Conservation (phyloP, 1,139 yeast genomes). For the Pichia sp. region DNA sequence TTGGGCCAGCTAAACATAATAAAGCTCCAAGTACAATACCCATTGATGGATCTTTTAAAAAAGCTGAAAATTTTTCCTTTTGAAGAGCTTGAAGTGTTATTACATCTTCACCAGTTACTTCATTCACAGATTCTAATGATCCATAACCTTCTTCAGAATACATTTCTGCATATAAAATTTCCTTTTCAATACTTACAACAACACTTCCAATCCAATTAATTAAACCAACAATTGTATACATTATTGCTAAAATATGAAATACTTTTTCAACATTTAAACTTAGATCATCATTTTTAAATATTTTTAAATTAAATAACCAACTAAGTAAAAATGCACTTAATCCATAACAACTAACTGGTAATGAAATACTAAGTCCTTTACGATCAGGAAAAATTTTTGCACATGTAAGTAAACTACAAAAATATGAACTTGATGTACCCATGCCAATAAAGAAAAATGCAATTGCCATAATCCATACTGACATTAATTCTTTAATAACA, state of each 20-base stretch:
- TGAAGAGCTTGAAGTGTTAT: conserved; percentile 28
- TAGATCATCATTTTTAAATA: conserved; percentile 32
- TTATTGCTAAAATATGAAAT: conserved; percentile 50
- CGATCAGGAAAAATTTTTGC: conserved; percentile 72
- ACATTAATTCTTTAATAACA: conserved; percentile 21
- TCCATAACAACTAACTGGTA: conserved; percentile 86
- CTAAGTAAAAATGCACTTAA: conserved; percentile 64
- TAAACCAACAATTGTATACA: conserved; percentile 51
- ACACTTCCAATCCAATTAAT: conserved; percentile 59
- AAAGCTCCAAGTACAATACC: conserved; percentile 60
- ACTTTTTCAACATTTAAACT: conserved; percentile 44
- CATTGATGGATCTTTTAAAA: conserved; percentile 58
- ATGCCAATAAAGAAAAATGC: conserved; percentile 58
- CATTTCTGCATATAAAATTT: conserved; percentile 36
- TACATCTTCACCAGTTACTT: not conserved
- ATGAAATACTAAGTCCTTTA: conserved; percentile 76
- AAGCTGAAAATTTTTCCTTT: conserved; percentile 40
- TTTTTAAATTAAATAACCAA: conserved; percentile 41
- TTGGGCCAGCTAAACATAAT: conserved; percentile 71
- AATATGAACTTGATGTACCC: conserved; percentile 76
- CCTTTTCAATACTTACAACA: conserved; percentile 57
- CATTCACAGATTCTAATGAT: not conserved
- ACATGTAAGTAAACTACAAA: conserved; percentile 73
- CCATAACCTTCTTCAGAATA: conserved; percentile 12
- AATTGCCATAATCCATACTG: conserved; percentile 32